phyloP scores from a whole-genome alignment of 129 eudicot genomes.

The Artemisia annua region DNA sequence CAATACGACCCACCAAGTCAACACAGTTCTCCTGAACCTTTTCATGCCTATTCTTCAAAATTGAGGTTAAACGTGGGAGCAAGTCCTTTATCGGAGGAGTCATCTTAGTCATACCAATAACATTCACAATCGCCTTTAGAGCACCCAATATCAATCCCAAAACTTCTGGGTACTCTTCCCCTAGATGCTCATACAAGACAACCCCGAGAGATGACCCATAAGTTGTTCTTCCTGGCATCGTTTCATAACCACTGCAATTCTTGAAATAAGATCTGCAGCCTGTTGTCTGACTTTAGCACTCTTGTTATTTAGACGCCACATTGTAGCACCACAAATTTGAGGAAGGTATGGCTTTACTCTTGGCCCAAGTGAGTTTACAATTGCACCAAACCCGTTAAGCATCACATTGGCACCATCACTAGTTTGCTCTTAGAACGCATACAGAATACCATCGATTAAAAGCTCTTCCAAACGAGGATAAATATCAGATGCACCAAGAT shows the following conservation, averaged over 20 bases:
- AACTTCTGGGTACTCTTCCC: slow-evolving; percentile 97
- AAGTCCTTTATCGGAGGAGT: slow-evolving; percentile 97
- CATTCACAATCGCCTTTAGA: slow-evolving; percentile 86
- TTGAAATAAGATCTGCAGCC: slow-evolving; percentile 85
- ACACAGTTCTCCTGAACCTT: slow-evolving; percentile 96
- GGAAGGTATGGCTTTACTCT: slow-evolving; percentile 94
- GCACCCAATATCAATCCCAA: slow-evolving; percentile 95
- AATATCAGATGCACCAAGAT: slow-evolving; percentile 90
- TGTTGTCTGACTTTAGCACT: slow-evolving; percentile 96
- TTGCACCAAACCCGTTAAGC: slow-evolving; percentile 98
- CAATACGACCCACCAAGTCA: slow-evolving; percentile 92
- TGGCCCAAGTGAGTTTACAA: slow-evolving; percentile 88
- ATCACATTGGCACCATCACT: slow-evolving; percentile 92
- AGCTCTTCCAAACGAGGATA: slow-evolving; percentile 95
- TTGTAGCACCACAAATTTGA: slow-evolving; percentile 94
- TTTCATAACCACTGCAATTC: slow-evolving; percentile 95
- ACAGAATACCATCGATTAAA: slow-evolving; percentile 87
- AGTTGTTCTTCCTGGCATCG: slow-evolving; percentile 93
- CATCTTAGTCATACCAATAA: slow-evolving; percentile 98
- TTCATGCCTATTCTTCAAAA: slow-evolving; percentile 91
- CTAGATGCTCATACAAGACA: slow-evolving; percentile 85
- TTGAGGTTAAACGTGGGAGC: slow-evolving; percentile 86
- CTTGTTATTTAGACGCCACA: slow-evolving; percentile 93
- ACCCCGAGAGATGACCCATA: slow-evolving; percentile 98
- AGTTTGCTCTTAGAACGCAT: slow-evolving; percentile 92